Evolutionary conservation across 768 basidiomycete species (phyloP).

Genomic region (Agrocybe chaxingu): DNA sequence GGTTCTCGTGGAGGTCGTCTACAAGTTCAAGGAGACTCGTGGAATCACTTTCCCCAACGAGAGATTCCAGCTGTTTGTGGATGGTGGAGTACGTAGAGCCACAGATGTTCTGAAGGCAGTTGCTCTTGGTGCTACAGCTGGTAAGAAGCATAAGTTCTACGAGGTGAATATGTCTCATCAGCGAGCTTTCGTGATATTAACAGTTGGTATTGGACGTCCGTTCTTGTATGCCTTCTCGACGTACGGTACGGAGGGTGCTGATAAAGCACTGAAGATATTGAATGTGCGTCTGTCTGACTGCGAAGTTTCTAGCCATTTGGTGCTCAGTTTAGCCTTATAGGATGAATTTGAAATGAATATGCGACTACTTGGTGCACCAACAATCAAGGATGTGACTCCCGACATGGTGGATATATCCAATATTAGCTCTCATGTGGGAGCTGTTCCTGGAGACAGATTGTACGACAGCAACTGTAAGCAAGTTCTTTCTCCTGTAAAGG

Average conservation of each 20-base stretch:
- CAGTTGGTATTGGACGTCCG: constrained; percentile 76
- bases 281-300: constrained; percentile 39
- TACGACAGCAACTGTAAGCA: constrained; percentile 80
- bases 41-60: constrained; percentile 74
- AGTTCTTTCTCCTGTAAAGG: constrained; percentile 27
- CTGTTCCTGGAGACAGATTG: constrained; percentile 70
- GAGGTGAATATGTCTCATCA: constrained; percentile 8
- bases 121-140: constrained; percentile 63
- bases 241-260: constrained; percentile 87
- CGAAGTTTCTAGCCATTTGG: not conserved
- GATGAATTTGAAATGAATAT: constrained; percentile 99
- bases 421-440: constrained; percentile 59
- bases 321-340: constrained; percentile 53
- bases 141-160: constrained; percentile 26
- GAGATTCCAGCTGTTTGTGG: constrained; percentile 82
- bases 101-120: constrained; percentile 82
- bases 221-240: constrained; percentile 87
- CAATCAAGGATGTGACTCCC: constrained; percentile 74
- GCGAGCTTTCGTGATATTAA: not conserved
- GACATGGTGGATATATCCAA: constrained; percentile 88
- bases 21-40: constrained; percentile 61
- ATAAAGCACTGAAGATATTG: constrained; percentile 78
- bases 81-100: constrained; percentile 90
- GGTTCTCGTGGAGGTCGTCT: constrained; percentile 83
- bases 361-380: constrained; percentile 82